Evolutionary conservation across 257 asterid genomes (phyloP), one percentile per base, ranked within the genome.

Genomic region (Echites panduratus): DNA sequence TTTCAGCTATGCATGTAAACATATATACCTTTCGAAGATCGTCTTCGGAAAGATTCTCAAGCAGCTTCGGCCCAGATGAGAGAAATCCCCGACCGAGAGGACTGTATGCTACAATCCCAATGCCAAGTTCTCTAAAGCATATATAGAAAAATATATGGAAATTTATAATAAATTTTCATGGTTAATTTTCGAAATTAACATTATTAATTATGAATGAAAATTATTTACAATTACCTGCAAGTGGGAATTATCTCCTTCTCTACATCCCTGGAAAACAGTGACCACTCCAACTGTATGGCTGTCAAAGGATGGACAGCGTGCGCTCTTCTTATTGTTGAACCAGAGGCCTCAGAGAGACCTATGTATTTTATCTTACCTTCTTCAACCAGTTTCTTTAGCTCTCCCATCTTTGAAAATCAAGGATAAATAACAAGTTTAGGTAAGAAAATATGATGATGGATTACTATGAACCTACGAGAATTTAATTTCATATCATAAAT

Each of bases 81-180:
- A 82, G 72, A 76, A 82, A 82, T 5, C 84, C 84, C 53, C 83
- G 76, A 20, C 84, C 87, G 0, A 83, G 80, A 71, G 87, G 87
- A 75, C 87, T 83, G 72, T 83, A 80, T 12, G 84, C 77, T 4
- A 83, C 84, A 13, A 83, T 70, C 17, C 83, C 84, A 13, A 83
- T 83, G 66, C 83, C 84, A 69, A 83, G 87, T 66, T 83, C 83
- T 59, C 87, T 80, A 74, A 54, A 14, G 2, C 9, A 68, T 32
- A 62, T 12, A 32, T 32, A 32, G 38, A 1, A 32, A 32, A 32
- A 32, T 32, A 32, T 32, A 32, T 32, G 38, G 38, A 32, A 32
- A 32, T 32, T 32, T 32, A 32, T n/a, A n/a, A n/a, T n/a, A n/a
- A n/a, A n/a, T n/a, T n/a, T n/a, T n/a, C n/a, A n/a, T n/a, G n/a